A percentile compares a stretch with the other conserved stretches of the same genome.
Conservation (phyloP, 2,329 filamentous ascomycete species). For the Ascochyta koolunga region DNA sequence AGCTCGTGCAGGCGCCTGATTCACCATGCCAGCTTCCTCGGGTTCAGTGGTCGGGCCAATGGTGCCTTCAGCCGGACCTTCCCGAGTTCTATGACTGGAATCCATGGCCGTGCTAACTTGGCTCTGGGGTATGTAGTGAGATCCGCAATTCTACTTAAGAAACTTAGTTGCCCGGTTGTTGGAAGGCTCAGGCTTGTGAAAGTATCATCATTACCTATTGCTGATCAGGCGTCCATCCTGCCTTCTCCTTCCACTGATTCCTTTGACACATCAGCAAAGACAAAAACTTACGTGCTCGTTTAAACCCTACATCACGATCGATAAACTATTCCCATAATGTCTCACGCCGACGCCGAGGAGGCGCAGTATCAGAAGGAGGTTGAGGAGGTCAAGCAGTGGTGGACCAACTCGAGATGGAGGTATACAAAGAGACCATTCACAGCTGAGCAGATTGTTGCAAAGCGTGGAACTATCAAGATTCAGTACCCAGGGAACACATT, state of each 20-base stretch:
- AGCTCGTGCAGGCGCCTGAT: constrained; percentile 18
- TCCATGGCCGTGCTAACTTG: constrained; percentile 21
- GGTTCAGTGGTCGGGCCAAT: constrained; percentile 42
- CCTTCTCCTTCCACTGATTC: neutral
- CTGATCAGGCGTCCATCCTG: constrained; percentile 2
- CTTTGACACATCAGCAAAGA: neutral
- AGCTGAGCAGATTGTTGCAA: constrained; percentile 94
- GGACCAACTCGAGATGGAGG: constrained; percentile 89
- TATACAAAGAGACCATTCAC: constrained; percentile 92
- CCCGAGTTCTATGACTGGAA: constrained; percentile 35
- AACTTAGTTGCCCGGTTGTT: constrained; percentile 33
- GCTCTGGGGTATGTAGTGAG: constrained; percentile 24
- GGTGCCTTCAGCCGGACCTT: constrained; percentile 41
- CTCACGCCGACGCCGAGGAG: constrained; percentile 67
- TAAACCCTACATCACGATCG: constrained; percentile 11
- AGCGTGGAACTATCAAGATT: constrained; percentile 88
- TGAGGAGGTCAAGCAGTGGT: constrained; percentile 89
- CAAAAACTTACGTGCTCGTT: neutral
- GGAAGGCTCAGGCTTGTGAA: neutral
- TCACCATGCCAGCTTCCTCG: constrained; percentile 34
- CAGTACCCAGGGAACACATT: constrained; percentile 88
- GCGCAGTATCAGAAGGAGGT: constrained; percentile 81
- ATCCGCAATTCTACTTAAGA: constrained; percentile 33
- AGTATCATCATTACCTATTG: constrained; percentile 34
- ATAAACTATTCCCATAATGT: constrained; percentile 25